Conservation (phyloP, 2,329 filamentous ascomycete genomes). For the Sporothrix curviconia region DNA sequence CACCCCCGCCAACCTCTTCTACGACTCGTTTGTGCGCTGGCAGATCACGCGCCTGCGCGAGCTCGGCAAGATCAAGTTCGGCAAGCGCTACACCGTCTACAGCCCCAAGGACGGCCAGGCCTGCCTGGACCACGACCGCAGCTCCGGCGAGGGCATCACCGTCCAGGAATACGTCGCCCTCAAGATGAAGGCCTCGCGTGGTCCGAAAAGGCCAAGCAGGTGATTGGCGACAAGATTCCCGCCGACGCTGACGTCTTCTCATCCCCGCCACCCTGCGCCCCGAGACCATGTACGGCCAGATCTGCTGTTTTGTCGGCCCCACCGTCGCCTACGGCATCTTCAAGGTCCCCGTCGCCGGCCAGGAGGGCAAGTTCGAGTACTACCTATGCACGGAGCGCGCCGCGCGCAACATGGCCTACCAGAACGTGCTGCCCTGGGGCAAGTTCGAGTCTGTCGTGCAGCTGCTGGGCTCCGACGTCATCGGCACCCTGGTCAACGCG, state of each 20-base stretch:
- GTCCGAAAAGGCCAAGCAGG: slow-evolving; percentile 66
- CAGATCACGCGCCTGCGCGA: slow-evolving; percentile 92
- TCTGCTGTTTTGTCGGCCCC: slow-evolving; percentile 89
- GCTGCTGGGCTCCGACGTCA: slow-evolving; percentile 67
- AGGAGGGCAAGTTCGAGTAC: slow-evolving; percentile 59
- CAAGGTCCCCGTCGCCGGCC: slow-evolving; percentile 40
- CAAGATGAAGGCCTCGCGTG: slow-evolving; percentile 91
- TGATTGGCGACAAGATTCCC: slow-evolving; percentile 71
- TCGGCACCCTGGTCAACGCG: slow-evolving; percentile 84
- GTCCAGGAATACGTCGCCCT: slow-evolving; percentile 90
- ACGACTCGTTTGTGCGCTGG: slow-evolving; percentile 92
- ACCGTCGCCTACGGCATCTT: slow-evolving; percentile 85
- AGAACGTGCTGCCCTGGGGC: slow-evolving; percentile 74
- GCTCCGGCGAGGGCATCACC: slow-evolving; percentile 71
- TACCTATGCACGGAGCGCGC: slow-evolving; percentile 52
- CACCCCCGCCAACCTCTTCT: slow-evolving; percentile 94
- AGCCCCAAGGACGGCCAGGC: slow-evolving; percentile 76
- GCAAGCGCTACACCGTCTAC: slow-evolving; percentile 44
- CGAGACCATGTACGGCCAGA: slow-evolving; percentile 99
- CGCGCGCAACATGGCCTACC: slow-evolving; percentile 95
- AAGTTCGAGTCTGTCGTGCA: slow-evolving; percentile 60
- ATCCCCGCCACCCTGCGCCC: slow-evolving; percentile 85
- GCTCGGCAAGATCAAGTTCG: slow-evolving; percentile 86
- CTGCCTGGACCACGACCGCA: slow-evolving; percentile 81
- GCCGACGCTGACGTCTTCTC: slow-evolving; percentile 71